These are phyloP conservation scores for Musa beccarii DNA, from an alignment of 176 grass and related monocot genomes.

Conservation along the genomic window DNA sequence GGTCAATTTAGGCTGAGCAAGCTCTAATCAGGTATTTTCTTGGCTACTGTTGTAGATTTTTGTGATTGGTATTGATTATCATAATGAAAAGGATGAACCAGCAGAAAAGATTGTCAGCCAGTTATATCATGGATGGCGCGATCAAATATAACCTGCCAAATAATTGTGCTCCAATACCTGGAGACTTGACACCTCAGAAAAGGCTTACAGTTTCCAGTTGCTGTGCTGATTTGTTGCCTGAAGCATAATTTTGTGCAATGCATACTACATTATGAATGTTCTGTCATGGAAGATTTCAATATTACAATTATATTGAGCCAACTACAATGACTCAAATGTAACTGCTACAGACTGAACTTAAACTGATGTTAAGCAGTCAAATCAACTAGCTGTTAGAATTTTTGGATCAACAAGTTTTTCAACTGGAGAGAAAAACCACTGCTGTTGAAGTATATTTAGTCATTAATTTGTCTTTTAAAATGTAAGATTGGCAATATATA, in stretches of 20 bases:
- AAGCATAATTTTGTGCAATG: background rate
- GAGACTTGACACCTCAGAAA: background rate
- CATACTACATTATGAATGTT: too few relatives aligned
- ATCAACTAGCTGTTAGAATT: too few relatives aligned
- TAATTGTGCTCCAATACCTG: background rate
- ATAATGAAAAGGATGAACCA: background rate
- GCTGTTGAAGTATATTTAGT: too few relatives aligned
- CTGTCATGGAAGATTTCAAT: too few relatives aligned
- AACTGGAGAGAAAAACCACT: too few relatives aligned
- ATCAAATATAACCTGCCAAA: background rate
- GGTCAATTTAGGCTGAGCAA: background rate
- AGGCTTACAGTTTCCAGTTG: background rate
- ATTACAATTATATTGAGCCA: too few relatives aligned
- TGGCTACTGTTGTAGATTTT: background rate
- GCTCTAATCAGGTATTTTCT: background rate
- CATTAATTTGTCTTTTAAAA: too few relatives aligned
- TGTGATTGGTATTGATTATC: background rate
- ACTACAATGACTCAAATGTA: too few relatives aligned
- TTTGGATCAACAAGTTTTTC: too few relatives aligned
- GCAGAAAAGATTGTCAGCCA: background rate
- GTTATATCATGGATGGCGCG: background rate
- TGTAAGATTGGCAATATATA: too few relatives aligned
- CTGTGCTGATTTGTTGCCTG: background rate
- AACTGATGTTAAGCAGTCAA: too few relatives aligned
- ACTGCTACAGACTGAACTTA: too few relatives aligned